A percentile compares a stretch with the other conserved stretches of the same genome.
Conservation (phyloP, 805 yeast species). For the Metschnikowia orientalis region DNA sequence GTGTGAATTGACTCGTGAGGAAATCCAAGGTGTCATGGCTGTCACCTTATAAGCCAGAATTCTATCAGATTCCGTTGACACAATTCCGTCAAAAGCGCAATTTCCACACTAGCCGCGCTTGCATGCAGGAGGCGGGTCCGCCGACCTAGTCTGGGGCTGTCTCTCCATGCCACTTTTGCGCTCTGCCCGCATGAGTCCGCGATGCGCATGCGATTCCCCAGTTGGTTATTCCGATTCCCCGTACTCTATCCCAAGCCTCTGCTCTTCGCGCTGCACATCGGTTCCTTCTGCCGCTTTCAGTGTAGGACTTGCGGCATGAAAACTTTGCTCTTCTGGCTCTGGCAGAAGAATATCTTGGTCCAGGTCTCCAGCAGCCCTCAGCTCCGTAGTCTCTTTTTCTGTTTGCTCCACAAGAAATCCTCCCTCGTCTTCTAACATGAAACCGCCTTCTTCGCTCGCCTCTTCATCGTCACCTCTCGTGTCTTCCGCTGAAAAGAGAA, state of each 20-base stretch:
- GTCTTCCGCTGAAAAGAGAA: slow-evolving; percentile 6
- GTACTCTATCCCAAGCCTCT: slow-evolving; percentile 20
- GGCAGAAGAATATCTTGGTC: too few relatives aligned
- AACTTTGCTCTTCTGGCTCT: too few relatives aligned
- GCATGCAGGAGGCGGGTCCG: too few relatives aligned
- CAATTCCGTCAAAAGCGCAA: slow-evolving; percentile 3
- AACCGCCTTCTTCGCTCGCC: background rate
- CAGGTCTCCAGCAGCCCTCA: background rate
- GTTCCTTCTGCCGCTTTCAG: background rate
- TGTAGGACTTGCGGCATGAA: too few relatives aligned
- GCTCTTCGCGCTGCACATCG: slow-evolving; percentile 14
- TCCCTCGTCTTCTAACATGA: slow-evolving; percentile 13
- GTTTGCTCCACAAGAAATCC: slow-evolving; percentile 21
- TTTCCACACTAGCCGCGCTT: too few relatives aligned
- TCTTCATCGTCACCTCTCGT: background rate
- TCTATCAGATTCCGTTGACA: background rate
- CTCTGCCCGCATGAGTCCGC: background rate
- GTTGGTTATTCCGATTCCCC: slow-evolving; percentile 13
- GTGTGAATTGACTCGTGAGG: too few relatives aligned
- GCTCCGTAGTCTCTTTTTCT: background rate
- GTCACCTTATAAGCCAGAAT: too few relatives aligned
- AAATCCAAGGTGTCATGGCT: too few relatives aligned
- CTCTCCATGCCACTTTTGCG: slow-evolving; percentile 1
- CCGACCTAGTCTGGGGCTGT: too few relatives aligned
- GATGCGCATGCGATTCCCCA: background rate